Evolutionary conservation across 371 early-diverging fungal genomes (phyloP).

Genomic region (Cokeromyces recurvatus): DNA sequence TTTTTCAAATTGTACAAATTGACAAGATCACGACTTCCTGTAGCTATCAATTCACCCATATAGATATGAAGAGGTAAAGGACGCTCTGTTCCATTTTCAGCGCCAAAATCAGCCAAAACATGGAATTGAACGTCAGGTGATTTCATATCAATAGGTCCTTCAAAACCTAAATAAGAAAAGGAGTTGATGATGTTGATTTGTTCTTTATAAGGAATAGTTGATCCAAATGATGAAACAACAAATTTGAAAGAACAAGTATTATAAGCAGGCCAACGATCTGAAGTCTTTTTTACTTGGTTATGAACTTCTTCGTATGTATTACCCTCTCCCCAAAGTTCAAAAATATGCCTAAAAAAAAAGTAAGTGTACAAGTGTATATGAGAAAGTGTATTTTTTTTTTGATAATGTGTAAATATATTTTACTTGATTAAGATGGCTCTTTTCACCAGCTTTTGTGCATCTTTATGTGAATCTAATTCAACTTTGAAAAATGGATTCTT

Average conservation of each 20-base stretch:
- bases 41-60: conserved; percentile 70
- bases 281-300: conserved; percentile 47
- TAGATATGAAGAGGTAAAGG: conserved; percentile 50
- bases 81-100: conserved; percentile 33
- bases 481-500: conserved; percentile 81
- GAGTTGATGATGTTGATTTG: conserved; percentile 77
- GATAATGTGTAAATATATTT: not conserved
- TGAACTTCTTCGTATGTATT: conserved; percentile 61
- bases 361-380: no score
- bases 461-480: conserved; percentile 61
- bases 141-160: conserved; percentile 68
- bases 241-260: conserved; percentile 76
- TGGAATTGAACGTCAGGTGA: conserved; percentile 76
- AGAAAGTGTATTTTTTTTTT: no score
- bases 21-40: conserved; percentile 71
- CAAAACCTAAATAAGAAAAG: conserved; percentile 24
- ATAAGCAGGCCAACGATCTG: conserved; percentile 63
- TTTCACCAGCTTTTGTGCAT: conserved; percentile 71
- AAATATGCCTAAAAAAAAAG: conserved; percentile 51
- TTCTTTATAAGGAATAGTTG: conserved; percentile 60
- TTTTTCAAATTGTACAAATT: conserved; percentile 87
- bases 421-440: conserved; percentile 87
- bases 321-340: conserved; percentile 77
- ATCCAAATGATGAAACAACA: conserved; percentile 70
- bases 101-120: conserved; percentile 74